Evolutionary conservation across 306 rosid genomes (phyloP), one percentile per base, ranked within the genome.

Genomic region (Carpinus viminea): DNA sequence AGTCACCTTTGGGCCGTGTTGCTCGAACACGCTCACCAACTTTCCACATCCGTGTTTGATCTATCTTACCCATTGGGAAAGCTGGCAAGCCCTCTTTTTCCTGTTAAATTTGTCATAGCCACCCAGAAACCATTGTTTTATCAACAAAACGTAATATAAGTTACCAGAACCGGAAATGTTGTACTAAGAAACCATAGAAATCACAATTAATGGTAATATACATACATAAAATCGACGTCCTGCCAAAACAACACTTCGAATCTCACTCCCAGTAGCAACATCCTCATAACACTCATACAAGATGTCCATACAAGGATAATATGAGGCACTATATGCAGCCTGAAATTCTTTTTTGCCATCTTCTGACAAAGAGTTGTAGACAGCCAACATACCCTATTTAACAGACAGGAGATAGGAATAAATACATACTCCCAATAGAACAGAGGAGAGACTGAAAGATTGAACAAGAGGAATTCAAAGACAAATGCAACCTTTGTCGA

Each of bases 31-130:
- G 89, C 72, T 92, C 96, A 73, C 99, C 98, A 2, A 95, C 99
- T 74, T 95, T 95, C 99, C 99, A 95, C 99, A 93, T 93, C 73
- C 91, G 92, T 45, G 99, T 95, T 81, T 95, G 98, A 76, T 95
- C 98, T 84, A 95, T 93, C 47, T 95, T 93, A n/a, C 99, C 99
- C 98, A 95, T 93, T 34, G 98, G 99, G 76, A 93, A 95, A 8
- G 99, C 91, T 65, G 98, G 97, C 31, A 93, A 85, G 76, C 98
- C 98, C 41, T 95, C 98, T 83, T 95, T 93, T 78, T 95, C 98
- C 99, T 95, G 89, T 57, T 86, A 82, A 78, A 72, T 1, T 31
- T 31, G 34, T 31, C 34, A 31, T 31, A 31, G 34, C 3, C 34
- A 31, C 34, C 34, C 34, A 31, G 34, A 31, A 31, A 31, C 34